phyloP scores from a whole-genome alignment of 2,329 filamentous ascomycete species.

The Ceratocystis lukuohia region DNA sequence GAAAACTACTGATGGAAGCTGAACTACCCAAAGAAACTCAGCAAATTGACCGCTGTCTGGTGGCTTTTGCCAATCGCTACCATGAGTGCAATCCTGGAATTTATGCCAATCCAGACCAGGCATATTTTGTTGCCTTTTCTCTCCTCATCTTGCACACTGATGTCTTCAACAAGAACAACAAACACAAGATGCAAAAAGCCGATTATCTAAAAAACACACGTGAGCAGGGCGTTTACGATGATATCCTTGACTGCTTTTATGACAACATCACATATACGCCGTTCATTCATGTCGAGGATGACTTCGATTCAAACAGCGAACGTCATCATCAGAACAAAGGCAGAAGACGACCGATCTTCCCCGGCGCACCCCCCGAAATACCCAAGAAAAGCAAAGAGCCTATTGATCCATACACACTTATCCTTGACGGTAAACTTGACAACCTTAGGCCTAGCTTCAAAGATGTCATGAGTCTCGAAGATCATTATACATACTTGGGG shows the following conservation, averaged over 20 bases:
- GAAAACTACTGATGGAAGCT: conserved; percentile 91
- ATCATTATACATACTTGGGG: conserved; percentile 79
- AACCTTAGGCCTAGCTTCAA: conserved; percentile 70
- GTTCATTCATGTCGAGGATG: conserved; percentile 94
- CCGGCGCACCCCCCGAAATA: conserved; percentile 35
- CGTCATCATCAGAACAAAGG: conserved; percentile 59
- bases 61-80: conserved; percentile 91
- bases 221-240: conserved; percentile 82
- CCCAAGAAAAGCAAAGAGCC: conserved; percentile 63
- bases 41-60: conserved; percentile 87
- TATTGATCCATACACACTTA: conserved; percentile 87
- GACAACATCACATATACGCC: conserved; percentile 98
- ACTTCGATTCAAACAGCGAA: conserved; percentile 65
- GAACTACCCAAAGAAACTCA: conserved; percentile 95
- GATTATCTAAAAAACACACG: conserved; percentile 94
- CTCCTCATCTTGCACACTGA: conserved; percentile 93
- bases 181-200: conserved; percentile 92
- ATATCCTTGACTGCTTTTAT: conserved; percentile 91
- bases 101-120: conserved; percentile 78
- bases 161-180: conserved; percentile 99
- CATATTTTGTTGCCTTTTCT: conserved; percentile 97
- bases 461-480: conserved; percentile 84
- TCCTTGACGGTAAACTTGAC: conserved; percentile 80
- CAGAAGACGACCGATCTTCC: conserved; percentile 57
- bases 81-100: conserved; percentile 98